Conservation (phyloP, 495 filamentous ascomycete species). For the Neurospora discreta region DNA sequence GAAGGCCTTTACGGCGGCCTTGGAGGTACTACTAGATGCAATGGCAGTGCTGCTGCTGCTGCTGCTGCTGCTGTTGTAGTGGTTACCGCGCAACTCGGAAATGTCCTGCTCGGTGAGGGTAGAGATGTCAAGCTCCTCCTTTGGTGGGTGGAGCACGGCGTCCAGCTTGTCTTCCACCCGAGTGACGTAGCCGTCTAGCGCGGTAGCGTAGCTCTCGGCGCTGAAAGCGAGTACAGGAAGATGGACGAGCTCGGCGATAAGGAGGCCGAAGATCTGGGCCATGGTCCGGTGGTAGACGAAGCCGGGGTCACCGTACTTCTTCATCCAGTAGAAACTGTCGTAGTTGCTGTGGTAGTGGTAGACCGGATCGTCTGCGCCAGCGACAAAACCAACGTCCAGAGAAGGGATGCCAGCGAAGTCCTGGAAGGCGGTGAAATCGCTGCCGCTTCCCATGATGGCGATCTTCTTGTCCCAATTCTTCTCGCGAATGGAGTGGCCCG, state of each 20-base stretch:
- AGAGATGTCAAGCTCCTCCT: slow-evolving; percentile 7
- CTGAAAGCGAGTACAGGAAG: slow-evolving; percentile 69
- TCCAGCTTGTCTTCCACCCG: slow-evolving; percentile 54
- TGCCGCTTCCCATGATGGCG: slow-evolving; percentile 64
- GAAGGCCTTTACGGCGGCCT: slow-evolving; percentile 37
- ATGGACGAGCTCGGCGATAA: slow-evolving; percentile 71
- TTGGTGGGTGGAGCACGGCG: slow-evolving; percentile 11
- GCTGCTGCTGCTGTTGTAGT: slow-evolving; percentile 34
- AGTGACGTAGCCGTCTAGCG: slow-evolving; percentile 51
- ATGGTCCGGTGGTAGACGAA: slow-evolving; percentile 74
- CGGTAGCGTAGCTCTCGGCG: slow-evolving; percentile 59
- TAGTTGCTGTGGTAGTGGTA: slow-evolving; percentile 92
- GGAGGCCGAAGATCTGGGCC: slow-evolving; percentile 66
- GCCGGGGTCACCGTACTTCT: slow-evolving; percentile 66
- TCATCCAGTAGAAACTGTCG: slow-evolving; percentile 87
- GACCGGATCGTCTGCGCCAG: slow-evolving; percentile 31
- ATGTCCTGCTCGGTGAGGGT: slow-evolving; percentile 30
- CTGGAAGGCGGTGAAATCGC: slow-evolving; percentile 90
- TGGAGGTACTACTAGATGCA: slow-evolving; percentile 21
- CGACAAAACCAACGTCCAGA: slow-evolving; percentile 71
- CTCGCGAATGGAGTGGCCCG: slow-evolving; percentile 58
- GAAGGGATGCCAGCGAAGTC: slow-evolving; percentile 80
- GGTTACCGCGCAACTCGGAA: slow-evolving; percentile 42
- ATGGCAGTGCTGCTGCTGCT: slow-evolving; percentile 4
- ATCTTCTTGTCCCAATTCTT: slow-evolving; percentile 60